phyloP scores from a whole-genome alignment of 1,139 yeast genomes.

The Lodderomyces pseudojiufengensis region DNA sequence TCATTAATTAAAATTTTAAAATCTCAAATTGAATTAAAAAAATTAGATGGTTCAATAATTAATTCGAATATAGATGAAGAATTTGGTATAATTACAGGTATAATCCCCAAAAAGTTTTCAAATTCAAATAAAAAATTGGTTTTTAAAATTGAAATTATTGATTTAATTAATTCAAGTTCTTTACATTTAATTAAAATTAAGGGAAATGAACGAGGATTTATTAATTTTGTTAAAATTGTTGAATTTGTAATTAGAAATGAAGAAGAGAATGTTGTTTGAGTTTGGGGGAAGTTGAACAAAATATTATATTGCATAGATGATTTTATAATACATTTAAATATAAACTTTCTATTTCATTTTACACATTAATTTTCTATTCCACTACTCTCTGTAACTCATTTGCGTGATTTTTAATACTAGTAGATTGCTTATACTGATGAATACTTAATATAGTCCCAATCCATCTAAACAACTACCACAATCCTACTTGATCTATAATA shows the following conservation, averaged over 20 bases:
- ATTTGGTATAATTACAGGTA: slow-evolving; percentile 43
- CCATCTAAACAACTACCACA: too few species aligned
- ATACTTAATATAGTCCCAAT: too few species aligned
- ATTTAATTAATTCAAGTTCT: slow-evolving; percentile 40
- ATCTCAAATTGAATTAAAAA: slow-evolving; percentile 44
- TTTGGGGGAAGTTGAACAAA: too few species aligned
- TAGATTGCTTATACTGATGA: too few species aligned
- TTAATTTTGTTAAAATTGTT: slow-evolving; percentile 50
- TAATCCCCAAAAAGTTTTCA: slow-evolving; percentile 47
- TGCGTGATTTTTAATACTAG: too few species aligned
- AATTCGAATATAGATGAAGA: slow-evolving; percentile 42
- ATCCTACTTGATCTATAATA: too few species aligned
- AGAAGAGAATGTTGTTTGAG: slow-evolving; percentile 26
- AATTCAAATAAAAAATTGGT: slow-evolving; percentile 42
- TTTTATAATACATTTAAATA: slow-evolving; percentile 2
- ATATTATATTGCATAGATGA: slow-evolving; percentile 1
- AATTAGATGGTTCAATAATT: slow-evolving; percentile 48
- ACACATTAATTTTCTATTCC: too few species aligned
- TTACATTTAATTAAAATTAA: slow-evolving; percentile 53
- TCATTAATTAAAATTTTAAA: slow-evolving; percentile 34
- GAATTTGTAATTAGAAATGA: slow-evolving; percentile 35
- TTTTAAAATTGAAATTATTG: slow-evolving; percentile 45
- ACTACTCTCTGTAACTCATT: too few species aligned
- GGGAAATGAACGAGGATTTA: slow-evolving; percentile 70
- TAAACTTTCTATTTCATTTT: neutral